Conservation (phyloP, 2,329 filamentous ascomycete genomes). For the Aspergillus sp. region DNA sequence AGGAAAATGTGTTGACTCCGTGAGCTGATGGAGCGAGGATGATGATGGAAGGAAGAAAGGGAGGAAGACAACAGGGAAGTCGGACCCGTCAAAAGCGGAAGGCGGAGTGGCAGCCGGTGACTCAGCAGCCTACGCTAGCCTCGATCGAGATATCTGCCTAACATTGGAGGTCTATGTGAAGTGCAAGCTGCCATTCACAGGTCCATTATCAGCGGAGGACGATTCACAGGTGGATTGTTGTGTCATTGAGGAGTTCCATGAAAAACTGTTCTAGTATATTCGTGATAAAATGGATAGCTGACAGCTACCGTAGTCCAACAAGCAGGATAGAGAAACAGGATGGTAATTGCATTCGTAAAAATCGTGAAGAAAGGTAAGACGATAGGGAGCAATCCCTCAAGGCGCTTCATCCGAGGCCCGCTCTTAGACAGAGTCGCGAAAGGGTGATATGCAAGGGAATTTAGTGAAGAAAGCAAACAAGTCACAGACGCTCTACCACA, state of each 20-base stretch:
- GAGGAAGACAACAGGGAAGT: slow-evolving; percentile 16
- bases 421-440: slow-evolving; percentile 26
- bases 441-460: slow-evolving; percentile 5
- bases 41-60: slow-evolving; percentile 19
- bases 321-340: background rate
- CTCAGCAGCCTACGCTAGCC: slow-evolving; percentile 26
- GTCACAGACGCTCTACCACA: slow-evolving; percentile 18
- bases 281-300: background rate
- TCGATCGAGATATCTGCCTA: slow-evolving; percentile 22
- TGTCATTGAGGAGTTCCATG: background rate
- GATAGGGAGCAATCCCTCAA: background rate
- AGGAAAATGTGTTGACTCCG: slow-evolving; percentile 1
- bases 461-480: slow-evolving; percentile 8
- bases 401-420: slow-evolving; percentile 28
- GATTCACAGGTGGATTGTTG: background rate
- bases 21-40: slow-evolving; percentile 23
- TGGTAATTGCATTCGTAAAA: background rate
- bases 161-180: background rate
- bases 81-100: slow-evolving; percentile 13
- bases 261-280: background rate
- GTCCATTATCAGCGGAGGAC: background rate
- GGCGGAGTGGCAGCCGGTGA: slow-evolving; percentile 19
- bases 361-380: background rate
- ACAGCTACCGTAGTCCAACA: background rate
- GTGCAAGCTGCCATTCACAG: background rate